These are phyloP conservation scores for Russula foetens DNA, from an alignment of 768 basidiomycete species.

Conservation along the genomic window DNA sequence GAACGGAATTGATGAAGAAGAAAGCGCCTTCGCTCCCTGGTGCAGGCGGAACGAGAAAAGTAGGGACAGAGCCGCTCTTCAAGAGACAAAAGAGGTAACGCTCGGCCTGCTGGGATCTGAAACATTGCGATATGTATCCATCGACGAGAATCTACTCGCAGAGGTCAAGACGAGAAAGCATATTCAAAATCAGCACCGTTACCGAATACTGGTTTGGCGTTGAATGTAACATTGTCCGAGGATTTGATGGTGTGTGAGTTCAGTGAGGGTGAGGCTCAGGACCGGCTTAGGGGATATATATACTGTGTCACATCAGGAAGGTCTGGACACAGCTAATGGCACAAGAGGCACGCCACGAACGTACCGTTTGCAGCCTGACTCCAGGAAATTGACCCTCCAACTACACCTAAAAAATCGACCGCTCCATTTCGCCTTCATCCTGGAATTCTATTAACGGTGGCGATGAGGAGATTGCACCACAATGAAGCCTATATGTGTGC, in stretches of 20 bases:
- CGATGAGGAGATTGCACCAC: background rate
- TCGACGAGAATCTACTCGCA: conserved; percentile 2
- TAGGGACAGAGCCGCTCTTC: background rate
- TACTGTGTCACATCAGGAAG: background rate
- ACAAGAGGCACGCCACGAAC: background rate
- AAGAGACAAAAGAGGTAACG: background rate
- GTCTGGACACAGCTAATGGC: background rate
- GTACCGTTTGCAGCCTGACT: background rate
- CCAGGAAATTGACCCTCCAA: background rate
- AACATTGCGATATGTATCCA: conserved; percentile 1
- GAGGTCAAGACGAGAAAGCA: background rate
- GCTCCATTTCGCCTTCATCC: background rate
- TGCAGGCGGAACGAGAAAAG: background rate
- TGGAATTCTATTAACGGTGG: background rate
- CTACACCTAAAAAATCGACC: background rate
- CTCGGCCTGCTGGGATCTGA: background rate
- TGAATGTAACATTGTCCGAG: background rate
- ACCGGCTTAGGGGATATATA: too few relatives aligned
- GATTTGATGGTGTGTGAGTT: background rate
- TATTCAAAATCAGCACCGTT: background rate
- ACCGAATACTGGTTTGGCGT: background rate
- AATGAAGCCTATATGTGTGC: background rate
- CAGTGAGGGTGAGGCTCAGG: too few relatives aligned
- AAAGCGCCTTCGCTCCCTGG: background rate
- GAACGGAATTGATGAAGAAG: background rate